phyloP scores from a whole-genome alignment of 371 early-diverging fungal species.

The Mortierella sp. region DNA sequence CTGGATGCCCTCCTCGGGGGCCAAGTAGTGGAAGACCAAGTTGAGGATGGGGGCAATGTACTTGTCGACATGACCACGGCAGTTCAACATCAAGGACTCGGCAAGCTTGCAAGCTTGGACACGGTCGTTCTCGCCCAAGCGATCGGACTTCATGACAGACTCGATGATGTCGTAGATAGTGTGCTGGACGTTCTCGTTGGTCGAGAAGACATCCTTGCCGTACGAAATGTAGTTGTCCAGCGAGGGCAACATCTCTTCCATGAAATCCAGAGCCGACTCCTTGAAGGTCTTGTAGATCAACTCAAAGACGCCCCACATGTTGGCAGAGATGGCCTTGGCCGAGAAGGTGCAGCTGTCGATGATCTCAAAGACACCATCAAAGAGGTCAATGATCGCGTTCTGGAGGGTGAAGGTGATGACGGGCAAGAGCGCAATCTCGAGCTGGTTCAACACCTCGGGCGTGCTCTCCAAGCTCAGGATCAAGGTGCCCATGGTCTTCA shows the following conservation, averaged over 20 bases:
- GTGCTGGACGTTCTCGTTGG: constrained; percentile 72
- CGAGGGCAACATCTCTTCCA: constrained; percentile 86
- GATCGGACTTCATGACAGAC: constrained; percentile 78
- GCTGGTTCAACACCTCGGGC: constrained; percentile 72
- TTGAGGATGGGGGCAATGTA: constrained; percentile 76
- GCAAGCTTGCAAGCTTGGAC: constrained; percentile 83
- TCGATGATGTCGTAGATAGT: constrained; percentile 80
- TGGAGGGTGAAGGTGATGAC: constrained; percentile 81
- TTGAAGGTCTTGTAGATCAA: constrained; percentile 81
- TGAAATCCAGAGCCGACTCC: constrained; percentile 81
- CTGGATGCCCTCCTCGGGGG: constrained; percentile 67
- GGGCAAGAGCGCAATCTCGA: constrained; percentile 82
- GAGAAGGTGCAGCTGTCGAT: constrained; percentile 89
- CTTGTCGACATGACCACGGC: constrained; percentile 80
- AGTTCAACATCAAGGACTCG: constrained; percentile 83
- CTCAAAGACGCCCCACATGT: constrained; percentile 89
- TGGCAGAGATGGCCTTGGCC: constrained; percentile 82
- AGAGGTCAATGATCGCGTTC: constrained; percentile 75
- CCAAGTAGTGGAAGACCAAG: constrained; percentile 75
- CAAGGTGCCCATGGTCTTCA: constrained; percentile 91
- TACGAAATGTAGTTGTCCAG: constrained; percentile 91
- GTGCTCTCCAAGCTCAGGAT: constrained; percentile 79
- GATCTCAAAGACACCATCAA: constrained; percentile 90
- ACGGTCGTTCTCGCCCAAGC: constrained; percentile 77
- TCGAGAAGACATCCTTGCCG: constrained; percentile 79